Percentiles rank a stretch among this genome's conserved stretches.
These are phyloP conservation scores for Globisporangium heterothallicum DNA, from an alignment of 352 stramenopile genomes.

Conservation along the genomic window DNA sequence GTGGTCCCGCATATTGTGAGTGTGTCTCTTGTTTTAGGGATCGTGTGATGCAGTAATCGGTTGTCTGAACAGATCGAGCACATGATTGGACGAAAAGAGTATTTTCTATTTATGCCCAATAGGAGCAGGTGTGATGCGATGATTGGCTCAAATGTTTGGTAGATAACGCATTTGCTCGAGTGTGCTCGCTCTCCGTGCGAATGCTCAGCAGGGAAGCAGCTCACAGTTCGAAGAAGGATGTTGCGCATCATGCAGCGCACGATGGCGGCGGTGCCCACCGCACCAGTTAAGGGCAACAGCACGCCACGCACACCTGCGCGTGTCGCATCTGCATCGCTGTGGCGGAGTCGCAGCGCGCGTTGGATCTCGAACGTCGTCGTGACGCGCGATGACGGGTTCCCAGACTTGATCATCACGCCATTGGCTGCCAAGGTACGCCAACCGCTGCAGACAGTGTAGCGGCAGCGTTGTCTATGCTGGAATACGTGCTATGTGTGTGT, in stretches of 20 bases:
- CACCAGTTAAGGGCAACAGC: background rate
- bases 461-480: too few species aligned
- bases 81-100: too few species aligned
- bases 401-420: conserved; percentile 70
- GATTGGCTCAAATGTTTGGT: too few species aligned
- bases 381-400: conserved; percentile 32
- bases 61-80: too few species aligned
- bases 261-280: background rate
- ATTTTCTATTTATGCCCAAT: too few species aligned
- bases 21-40: too few species aligned
- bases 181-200: background rate
- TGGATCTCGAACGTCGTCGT: conserved; percentile 33
- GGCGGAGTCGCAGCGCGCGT: conserved; percentile 5
- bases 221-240: background rate
- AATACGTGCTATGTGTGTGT: background rate
- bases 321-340: background rate
- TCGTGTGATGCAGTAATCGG: too few species aligned
- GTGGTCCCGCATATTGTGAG: too few species aligned
- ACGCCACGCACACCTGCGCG: too few species aligned
- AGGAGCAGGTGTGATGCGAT: too few species aligned
- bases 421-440: conserved; percentile 39
- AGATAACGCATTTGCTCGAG: too few species aligned
- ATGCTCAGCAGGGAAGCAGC: background rate
- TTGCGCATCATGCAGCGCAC: background rate
- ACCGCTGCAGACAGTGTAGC: background rate